These are phyloP conservation scores for Aspergillus sp. DNA, from an alignment of 2,329 filamentous ascomycete genomes.

Conservation along the genomic window DNA sequence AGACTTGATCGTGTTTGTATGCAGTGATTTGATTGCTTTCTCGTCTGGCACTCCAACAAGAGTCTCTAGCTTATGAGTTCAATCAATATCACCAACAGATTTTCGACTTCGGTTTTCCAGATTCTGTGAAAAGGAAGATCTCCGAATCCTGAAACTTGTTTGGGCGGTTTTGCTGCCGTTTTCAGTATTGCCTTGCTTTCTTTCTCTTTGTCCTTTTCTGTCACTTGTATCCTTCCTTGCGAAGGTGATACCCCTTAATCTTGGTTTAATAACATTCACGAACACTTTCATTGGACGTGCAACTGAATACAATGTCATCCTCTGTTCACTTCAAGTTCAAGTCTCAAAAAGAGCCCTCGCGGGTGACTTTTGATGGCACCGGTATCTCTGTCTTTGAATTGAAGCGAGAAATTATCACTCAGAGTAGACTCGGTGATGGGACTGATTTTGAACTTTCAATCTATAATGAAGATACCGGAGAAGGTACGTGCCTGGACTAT, in stretches of 20 bases:
- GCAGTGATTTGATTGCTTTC: constrained; percentile 26
- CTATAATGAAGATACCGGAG: constrained; percentile 84
- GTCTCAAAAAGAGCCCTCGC: constrained; percentile 90
- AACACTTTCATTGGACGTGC: constrained; percentile 26
- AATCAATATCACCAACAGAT: constrained; percentile 24
- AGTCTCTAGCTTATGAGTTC: constrained; percentile 24
- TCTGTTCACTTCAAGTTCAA: constrained; percentile 99
- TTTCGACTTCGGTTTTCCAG: constrained; percentile 21
- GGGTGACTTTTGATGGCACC: constrained; percentile 95
- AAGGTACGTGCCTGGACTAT: constrained; percentile 60
- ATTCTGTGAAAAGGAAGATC: constrained; percentile 14
- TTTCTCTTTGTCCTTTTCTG: constrained; percentile 13
- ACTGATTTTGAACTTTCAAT: constrained; percentile 95
- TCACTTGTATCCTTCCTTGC: constrained; percentile 26
- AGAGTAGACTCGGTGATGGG: constrained; percentile 90
- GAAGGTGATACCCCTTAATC: constrained; percentile 23
- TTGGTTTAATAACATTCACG: constrained; percentile 29
- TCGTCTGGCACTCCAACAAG: constrained; percentile 24
- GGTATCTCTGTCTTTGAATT: constrained; percentile 97
- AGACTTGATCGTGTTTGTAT: constrained; percentile 33
- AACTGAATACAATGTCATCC: constrained; percentile 71
- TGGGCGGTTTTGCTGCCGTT: constrained; percentile 14
- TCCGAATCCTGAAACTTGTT: constrained; percentile 16
- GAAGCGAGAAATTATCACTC: constrained; percentile 96
- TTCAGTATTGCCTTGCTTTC: constrained; percentile 16